Evolutionary conservation across 139 green algal genomes (phyloP).

Genomic region (Chlamydomonas eustigma): DNA sequence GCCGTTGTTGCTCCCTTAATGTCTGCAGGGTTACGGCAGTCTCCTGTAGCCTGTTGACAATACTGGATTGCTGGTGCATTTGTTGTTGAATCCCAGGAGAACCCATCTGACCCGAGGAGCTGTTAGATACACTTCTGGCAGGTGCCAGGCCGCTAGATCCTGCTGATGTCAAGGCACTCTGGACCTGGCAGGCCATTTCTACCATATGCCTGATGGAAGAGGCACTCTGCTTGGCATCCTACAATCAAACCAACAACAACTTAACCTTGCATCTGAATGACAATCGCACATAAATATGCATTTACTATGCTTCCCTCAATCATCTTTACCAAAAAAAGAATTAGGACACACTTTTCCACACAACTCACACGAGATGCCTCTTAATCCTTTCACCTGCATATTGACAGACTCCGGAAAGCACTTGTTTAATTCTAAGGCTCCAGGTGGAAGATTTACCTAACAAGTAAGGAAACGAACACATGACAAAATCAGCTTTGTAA

Average conservation of each 20-base stretch:
- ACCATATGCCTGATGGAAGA: neutral
- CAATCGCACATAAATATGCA: too few relatives aligned
- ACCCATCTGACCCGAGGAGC: neutral
- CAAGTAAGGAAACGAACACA: neutral
- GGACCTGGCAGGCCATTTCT: neutral
- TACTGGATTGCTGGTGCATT: too few relatives aligned
- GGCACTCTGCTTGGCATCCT: neutral
- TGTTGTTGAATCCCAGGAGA: too few relatives aligned
- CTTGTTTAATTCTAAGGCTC: neutral
- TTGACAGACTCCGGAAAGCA: neutral
- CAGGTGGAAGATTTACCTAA: neutral
- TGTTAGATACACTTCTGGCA: neutral
- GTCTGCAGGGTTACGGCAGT: too few relatives aligned
- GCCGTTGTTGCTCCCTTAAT: too few relatives aligned
- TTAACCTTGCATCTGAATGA: too few relatives aligned
- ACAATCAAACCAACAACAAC: neutral
- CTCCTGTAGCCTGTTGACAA: too few relatives aligned
- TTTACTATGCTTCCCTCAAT: too few relatives aligned
- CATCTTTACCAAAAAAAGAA: too few relatives aligned
- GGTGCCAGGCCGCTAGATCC: too few relatives aligned
- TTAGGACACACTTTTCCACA: too few relatives aligned
- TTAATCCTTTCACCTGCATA: neutral
- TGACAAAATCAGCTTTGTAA: neutral
- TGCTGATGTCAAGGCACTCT: neutral
- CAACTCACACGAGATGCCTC: too few relatives aligned